Base-by-base conservation (phyloP, 2,329 filamentous ascomycete species). In the Pseudocercospora musae region DNA sequence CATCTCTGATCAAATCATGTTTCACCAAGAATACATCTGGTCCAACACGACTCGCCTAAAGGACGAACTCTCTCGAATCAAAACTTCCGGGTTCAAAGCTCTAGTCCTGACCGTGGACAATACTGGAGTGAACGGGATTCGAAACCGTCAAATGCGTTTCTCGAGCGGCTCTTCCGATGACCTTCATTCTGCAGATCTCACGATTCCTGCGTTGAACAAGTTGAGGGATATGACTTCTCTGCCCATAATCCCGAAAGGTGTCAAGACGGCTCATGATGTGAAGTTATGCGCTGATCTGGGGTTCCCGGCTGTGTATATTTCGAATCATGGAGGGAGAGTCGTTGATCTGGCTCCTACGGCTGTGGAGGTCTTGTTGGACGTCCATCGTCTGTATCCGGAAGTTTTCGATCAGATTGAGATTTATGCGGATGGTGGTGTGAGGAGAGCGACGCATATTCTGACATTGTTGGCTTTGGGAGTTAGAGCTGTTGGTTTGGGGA, bases 361-460 rank as follows among this genome's bases (percentile, higher is more conserved):
- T 0, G 86, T 89, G 10, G 90, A 95, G 70, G 86, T 94, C 56
- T 89, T 89, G 4, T 84, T 91, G 8, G 90, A 92, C 64, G 88
- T 92, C 58, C 88, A 90, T 74, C 87, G 85, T n/a, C 61, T 74
- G 13, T 75, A 70, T 15, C 77, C 77, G 0, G 72, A 76, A 15
- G 72, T 79, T 18, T 78, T 79, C 66, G 66, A 72, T 53, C 65
- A 77, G 58, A 68, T 77, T 15, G 77, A 79, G 54, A 75, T 79
- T 7, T 77, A 73, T 54, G 76, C 74, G 5, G 77, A 79, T 52
- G 76, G 77, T 4, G 77, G 78, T 58, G 77, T 76, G 10, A 71
- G 70, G 44, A 75, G 75, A 23, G 77, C 62, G 11, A 65, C 66
- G 15, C 76, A 79, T 57, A 67, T 77, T 5, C 58, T 78, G 56